phyloP scores from a whole-genome alignment of 148 eudicot species.

The Nepenthes gracilis region DNA sequence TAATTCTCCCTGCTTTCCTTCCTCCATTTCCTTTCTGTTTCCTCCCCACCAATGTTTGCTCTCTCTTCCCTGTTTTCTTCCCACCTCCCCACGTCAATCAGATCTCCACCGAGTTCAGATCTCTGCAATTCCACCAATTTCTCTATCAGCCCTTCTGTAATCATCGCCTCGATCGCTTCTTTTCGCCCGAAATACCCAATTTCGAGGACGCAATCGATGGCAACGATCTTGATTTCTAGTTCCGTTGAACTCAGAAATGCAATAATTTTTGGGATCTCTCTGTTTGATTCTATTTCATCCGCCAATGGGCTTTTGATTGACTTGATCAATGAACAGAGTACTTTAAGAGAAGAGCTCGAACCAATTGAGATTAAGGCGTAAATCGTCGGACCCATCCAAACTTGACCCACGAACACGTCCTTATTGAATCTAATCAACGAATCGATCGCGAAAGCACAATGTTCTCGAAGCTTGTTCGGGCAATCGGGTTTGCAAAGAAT shows the following conservation, averaged over 20 bases:
- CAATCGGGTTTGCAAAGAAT: slow-evolving; percentile 22
- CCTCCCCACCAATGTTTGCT: slow-evolving; percentile 4
- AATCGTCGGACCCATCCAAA: slow-evolving; percentile 41
- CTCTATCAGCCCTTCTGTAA: slow-evolving; percentile 35
- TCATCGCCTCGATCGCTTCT: slow-evolving; percentile 80
- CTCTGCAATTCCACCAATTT: slow-evolving; percentile 64
- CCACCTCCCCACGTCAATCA: slow-evolving; percentile 42
- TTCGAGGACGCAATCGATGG: slow-evolving; percentile 52
- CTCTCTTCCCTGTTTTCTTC: slow-evolving; percentile 14
- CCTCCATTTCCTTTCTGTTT: slow-evolving; percentile 1
- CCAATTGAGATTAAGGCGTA: slow-evolving; percentile 37
- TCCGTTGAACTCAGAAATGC: slow-evolving; percentile 22
- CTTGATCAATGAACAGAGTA: slow-evolving; percentile 43
- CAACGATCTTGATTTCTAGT: slow-evolving; percentile 14
- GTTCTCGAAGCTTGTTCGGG: slow-evolving; percentile 33
- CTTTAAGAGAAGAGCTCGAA: slow-evolving; percentile 25
- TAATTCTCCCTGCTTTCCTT: slow-evolving; percentile 22
- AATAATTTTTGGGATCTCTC: slow-evolving; percentile 35
- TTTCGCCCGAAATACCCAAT: slow-evolving; percentile 84
- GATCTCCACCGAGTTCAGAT: slow-evolving; percentile 47
- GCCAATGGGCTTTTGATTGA: slow-evolving; percentile 70
- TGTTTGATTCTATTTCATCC: slow-evolving; percentile 51
- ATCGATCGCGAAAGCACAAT: slow-evolving; percentile 31
- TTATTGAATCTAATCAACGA: slow-evolving; percentile 61
- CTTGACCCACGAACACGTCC: slow-evolving; percentile 77